Evolutionary conservation across 2,329 filamentous ascomycete species (phyloP).

Genomic region (Beauveria scarabaeidicola): DNA sequence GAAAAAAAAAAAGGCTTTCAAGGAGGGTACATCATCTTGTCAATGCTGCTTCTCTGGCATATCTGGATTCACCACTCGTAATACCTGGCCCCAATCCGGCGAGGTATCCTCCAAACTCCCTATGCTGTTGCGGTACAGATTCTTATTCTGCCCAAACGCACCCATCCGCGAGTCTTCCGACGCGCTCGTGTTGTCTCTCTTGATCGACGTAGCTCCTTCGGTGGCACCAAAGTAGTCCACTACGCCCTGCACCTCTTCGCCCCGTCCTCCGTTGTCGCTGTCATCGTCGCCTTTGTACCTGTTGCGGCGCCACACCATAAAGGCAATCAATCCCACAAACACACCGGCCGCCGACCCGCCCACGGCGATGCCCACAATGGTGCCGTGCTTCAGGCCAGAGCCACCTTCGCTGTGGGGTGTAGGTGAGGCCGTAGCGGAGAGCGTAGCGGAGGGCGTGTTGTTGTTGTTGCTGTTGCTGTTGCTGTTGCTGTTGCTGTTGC

Average conservation of each 20-base stretch:
- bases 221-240: background rate
- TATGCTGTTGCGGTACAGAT: background rate
- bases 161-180: constrained; percentile 7
- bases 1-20: too few relatives aligned
- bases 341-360: constrained; percentile 2
- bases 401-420: background rate
- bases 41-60: background rate
- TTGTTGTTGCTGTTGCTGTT: background rate
- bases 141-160: constrained; percentile 2
- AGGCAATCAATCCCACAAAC: background rate
- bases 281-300: background rate
- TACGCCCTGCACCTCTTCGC: background rate
- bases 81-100: background rate
- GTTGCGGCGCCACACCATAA: background rate
- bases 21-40: background rate
- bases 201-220: background rate
- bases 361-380: constrained; percentile 1
- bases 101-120: constrained; percentile 2
- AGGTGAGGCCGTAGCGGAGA: background rate
- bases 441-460: background rate
- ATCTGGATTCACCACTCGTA: constrained; percentile 5
- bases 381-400: background rate
- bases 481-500: too few relatives aligned
- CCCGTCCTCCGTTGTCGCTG: background rate
- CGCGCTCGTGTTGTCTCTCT: constrained; percentile 3